A percentile compares a stretch with the other conserved stretches of the same genome.
These are phyloP conservation scores for Collybiopsis confluens DNA, from an alignment of 768 basidiomycete genomes.

Conservation along the genomic window DNA sequence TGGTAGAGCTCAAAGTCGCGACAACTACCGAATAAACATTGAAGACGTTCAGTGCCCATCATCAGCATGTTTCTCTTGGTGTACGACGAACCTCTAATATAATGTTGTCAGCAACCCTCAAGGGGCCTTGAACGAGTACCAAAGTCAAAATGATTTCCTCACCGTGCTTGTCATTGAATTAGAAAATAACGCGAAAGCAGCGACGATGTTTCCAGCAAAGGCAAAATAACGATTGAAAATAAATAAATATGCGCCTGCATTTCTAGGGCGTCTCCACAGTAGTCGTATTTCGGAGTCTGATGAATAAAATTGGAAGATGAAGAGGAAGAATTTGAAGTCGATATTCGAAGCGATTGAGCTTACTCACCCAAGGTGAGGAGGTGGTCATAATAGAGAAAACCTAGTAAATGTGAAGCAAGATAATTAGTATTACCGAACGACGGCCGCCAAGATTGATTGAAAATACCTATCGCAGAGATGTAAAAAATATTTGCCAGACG, in stretches of 20 bases:
- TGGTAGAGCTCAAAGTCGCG: neutral
- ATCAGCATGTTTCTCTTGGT: too few relatives aligned
- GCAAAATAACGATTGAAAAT: constrained; percentile 1
- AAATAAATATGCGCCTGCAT: neutral
- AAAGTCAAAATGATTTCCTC: neutral
- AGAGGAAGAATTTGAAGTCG: neutral
- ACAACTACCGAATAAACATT: neutral
- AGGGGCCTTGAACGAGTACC: too few relatives aligned
- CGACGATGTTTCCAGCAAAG: neutral
- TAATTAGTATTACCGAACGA: neutral
- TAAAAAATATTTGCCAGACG: too few relatives aligned
- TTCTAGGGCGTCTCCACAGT: neutral
- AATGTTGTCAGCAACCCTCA: too few relatives aligned
- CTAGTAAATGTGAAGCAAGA: neutral
- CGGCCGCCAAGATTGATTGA: neutral
- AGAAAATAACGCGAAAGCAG: neutral
- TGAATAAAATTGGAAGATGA: too few relatives aligned
- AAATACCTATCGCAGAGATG: too few relatives aligned
- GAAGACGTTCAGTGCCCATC: too few relatives aligned
- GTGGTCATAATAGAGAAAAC: neutral
- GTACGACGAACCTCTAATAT: too few relatives aligned
- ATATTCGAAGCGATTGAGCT: neutral
- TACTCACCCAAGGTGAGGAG: neutral
- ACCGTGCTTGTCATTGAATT: neutral
- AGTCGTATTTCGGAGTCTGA: neutral